Percentiles rank a stretch among this genome's conserved stretches.
These are phyloP conservation scores for Solanum peruvianum DNA, from an alignment of 257 asterid species.

Conservation along the genomic window DNA sequence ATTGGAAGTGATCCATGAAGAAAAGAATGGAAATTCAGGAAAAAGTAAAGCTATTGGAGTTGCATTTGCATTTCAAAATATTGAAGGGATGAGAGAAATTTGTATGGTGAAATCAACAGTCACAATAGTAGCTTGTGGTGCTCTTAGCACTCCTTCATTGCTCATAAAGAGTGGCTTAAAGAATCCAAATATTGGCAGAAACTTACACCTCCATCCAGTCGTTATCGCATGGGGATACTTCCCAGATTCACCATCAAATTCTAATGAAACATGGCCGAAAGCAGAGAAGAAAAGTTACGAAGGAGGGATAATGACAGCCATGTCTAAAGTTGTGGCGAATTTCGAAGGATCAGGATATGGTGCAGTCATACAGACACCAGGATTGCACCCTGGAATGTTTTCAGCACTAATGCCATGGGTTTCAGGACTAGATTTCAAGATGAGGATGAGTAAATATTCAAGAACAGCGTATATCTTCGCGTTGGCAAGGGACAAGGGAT, in stretches of 20 bases:
- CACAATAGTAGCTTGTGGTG: conserved; percentile 63
- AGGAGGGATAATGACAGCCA: conserved; percentile 70
- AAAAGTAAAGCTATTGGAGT: conserved; percentile 39
- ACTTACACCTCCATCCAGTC: conserved; percentile 76
- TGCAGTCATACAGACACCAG: conserved; percentile 65
- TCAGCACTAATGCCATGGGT: conserved; percentile 59
- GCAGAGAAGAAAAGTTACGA: conserved; percentile 44
- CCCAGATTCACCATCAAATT: conserved; percentile 22
- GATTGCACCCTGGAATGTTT: conserved; percentile 84
- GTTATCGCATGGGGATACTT: conserved; percentile 65
- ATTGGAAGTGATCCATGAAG: conserved; percentile 17
- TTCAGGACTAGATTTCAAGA: conserved; percentile 54
- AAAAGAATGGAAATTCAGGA: background rate
- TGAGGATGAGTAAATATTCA: conserved; percentile 42
- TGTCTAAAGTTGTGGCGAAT: conserved; percentile 42
- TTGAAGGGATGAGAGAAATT: conserved; percentile 20
- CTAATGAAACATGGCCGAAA: conserved; percentile 38
- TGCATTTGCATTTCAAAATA: conserved; percentile 23
- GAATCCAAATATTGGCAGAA: conserved; percentile 57
- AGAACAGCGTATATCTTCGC: conserved; percentile 62
- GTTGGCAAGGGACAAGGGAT: conserved; percentile 58
- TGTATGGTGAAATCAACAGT: conserved; percentile 45
- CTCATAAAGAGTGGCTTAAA: conserved; percentile 49
- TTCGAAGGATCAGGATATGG: conserved; percentile 47
- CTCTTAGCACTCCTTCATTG: conserved; percentile 55